Conservation (phyloP, 306 rosid genomes). For the Herpetospermum pedunculosum region DNA sequence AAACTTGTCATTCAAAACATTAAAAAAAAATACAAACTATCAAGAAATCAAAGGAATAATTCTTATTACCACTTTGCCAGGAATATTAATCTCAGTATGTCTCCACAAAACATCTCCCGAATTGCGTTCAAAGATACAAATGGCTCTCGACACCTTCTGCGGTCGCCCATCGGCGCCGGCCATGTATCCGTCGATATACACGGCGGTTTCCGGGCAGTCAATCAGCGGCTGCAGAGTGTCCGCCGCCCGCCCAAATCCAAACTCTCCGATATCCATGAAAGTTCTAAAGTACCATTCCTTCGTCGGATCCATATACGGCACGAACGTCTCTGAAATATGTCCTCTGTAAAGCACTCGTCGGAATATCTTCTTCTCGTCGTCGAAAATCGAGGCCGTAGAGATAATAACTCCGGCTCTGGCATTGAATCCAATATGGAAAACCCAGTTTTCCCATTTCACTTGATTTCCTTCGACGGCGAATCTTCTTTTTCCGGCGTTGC, state of each 20-base stretch:
- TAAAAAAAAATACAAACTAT: background rate
- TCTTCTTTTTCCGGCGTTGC: constrained; percentile 25
- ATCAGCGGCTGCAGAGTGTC: constrained; percentile 43
- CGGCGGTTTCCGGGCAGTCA: constrained; percentile 70
- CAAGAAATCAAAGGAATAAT: background rate
- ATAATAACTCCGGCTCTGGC: constrained; percentile 66
- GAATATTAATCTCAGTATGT: constrained; percentile 76
- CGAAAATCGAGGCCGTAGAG: constrained; percentile 74
- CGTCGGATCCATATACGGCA: constrained; percentile 78
- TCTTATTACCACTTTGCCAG: constrained; percentile 30
- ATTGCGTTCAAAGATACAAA: constrained; percentile 62
- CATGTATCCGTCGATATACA: constrained; percentile 56
- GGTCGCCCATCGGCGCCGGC: constrained; percentile 53
- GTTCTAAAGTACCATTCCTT: constrained; percentile 76
- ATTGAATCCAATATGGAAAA: constrained; percentile 65
- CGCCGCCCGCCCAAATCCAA: constrained; percentile 76
- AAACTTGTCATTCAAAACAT: too few species aligned
- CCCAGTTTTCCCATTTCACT: constrained; percentile 75
- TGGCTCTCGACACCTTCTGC: constrained; percentile 51
- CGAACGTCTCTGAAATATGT: constrained; percentile 80
- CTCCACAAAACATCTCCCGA: constrained; percentile 67
- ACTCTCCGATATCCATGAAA: constrained; percentile 82
- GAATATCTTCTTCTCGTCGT: constrained; percentile 22
- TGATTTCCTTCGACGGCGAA: constrained; percentile 33
- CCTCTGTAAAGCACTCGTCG: constrained; percentile 71